Conservation (phyloP, 306 rosid genomes). For the Vigna angularis region DNA sequence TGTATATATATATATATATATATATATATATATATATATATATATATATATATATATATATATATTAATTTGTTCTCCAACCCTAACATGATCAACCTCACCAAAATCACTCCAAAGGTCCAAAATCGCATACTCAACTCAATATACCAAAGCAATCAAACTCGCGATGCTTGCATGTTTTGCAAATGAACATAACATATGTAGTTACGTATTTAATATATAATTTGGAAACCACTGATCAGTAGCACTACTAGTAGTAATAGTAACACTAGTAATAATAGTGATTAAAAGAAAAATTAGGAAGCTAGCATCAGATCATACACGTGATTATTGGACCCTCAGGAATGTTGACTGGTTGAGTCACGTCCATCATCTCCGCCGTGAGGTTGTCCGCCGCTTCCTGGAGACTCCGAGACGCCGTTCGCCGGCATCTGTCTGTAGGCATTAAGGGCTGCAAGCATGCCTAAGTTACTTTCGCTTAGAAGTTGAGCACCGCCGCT, state of each 20-base stretch:
- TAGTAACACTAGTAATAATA: slow-evolving; percentile 3
- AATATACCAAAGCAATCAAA: slow-evolving; percentile 56
- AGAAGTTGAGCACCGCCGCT: slow-evolving; percentile 27
- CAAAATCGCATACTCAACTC: slow-evolving; percentile 51
- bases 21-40: not conserved
- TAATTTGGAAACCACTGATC: slow-evolving; percentile 37
- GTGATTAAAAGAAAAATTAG: slow-evolving; percentile 42
- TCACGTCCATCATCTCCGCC: slow-evolving; percentile 67
- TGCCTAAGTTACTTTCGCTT: slow-evolving; percentile 69
- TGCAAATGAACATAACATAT: slow-evolving; percentile 50
- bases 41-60: not conserved
- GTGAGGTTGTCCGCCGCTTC: slow-evolving; percentile 50
- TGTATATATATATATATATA: not conserved
- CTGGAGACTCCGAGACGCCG: slow-evolving; percentile 49
- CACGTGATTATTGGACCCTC: slow-evolving; percentile 48
- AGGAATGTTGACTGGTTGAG: slow-evolving; percentile 57
- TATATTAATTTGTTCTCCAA: slow-evolving; percentile 43
- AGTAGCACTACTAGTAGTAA: not conserved
- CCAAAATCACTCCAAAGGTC: slow-evolving; percentile 40
- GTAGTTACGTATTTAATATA: slow-evolving; percentile 46
- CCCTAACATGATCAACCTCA: slow-evolving; percentile 51
- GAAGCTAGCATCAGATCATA: slow-evolving; percentile 54
- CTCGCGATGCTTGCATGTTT: slow-evolving; percentile 45
- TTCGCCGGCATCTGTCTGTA: slow-evolving; percentile 58
- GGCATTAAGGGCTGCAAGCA: slow-evolving; percentile 76